Percentiles rank a stretch among this genome's conserved stretches.
Evolutionary conservation across 306 rosid genomes (phyloP).

Genomic region (Hippophae rhamnoides): DNA sequence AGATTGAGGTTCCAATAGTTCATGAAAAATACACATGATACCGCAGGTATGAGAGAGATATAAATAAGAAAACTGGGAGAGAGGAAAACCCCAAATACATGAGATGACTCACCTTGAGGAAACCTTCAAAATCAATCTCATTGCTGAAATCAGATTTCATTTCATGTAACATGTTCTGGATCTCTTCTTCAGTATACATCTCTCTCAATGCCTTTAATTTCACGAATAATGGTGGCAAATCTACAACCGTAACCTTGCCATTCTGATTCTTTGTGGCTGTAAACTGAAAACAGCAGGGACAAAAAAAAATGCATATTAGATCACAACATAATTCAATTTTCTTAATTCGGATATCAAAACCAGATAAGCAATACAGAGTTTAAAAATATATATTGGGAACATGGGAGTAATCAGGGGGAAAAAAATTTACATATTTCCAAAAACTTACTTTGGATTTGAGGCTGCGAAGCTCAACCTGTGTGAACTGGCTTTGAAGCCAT

Average conservation of each 20-base stretch:
- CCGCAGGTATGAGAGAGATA: neutral
- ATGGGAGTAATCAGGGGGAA: neutral
- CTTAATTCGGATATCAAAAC: slow-evolving; percentile 1
- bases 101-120: slow-evolving; percentile 55
- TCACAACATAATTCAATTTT: neutral
- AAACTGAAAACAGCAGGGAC: slow-evolving; percentile 39
- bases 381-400: neutral
- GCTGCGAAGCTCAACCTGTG: slow-evolving; percentile 90
- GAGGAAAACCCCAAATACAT: neutral
- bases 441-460: slow-evolving; percentile 64
- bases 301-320: slow-evolving; percentile 3
- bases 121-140: slow-evolving; percentile 81
- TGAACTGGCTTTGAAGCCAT: slow-evolving; percentile 87
- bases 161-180: slow-evolving; percentile 50
- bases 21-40: neutral
- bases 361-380: slow-evolving; percentile 5
- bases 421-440: neutral
- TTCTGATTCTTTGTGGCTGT: slow-evolving; percentile 51
- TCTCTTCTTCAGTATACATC: slow-evolving; percentile 53
- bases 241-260: slow-evolving; percentile 57
- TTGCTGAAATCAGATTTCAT: slow-evolving; percentile 39
- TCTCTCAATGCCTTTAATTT: slow-evolving; percentile 59
- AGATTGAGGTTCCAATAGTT: too few relatives aligned
- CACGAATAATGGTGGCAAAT: slow-evolving; percentile 56
- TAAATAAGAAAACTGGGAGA: neutral